Evolutionary conservation across 192 early-diverging fungal genomes (phyloP).

Genomic region (Linnemannia exigua): DNA sequence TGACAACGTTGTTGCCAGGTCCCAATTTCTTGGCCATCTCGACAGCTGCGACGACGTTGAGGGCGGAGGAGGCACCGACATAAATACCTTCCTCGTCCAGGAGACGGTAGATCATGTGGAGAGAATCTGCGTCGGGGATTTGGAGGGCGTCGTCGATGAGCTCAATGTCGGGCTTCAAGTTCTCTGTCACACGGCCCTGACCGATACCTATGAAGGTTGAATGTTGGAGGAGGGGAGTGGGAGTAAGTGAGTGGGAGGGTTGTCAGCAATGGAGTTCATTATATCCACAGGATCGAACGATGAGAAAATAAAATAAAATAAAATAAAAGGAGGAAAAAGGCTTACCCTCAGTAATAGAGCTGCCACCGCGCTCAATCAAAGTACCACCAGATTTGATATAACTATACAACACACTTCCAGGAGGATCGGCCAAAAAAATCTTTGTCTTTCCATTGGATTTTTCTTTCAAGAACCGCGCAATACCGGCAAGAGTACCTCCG

Average conservation of each 20-base stretch:
- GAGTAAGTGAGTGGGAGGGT: background rate
- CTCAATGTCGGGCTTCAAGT: slow-evolving; percentile 84
- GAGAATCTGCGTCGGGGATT: slow-evolving; percentile 85
- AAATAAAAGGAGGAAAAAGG: background rate
- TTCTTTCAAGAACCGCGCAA: slow-evolving; percentile 86
- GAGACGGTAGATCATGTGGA: slow-evolving; percentile 90
- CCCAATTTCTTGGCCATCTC: slow-evolving; percentile 91
- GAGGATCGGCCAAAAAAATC: slow-evolving; percentile 91
- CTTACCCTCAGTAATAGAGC: slow-evolving; percentile 92
- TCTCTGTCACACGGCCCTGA: slow-evolving; percentile 94
- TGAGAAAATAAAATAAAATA: background rate
- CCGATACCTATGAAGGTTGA: slow-evolving; percentile 74
- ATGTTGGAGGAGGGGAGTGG: background rate
- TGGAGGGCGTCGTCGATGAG: slow-evolving; percentile 87
- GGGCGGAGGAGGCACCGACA: slow-evolving; percentile 90
- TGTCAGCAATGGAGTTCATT: background rate
- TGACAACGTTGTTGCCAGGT: slow-evolving; percentile 85
- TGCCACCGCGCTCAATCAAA: slow-evolving; percentile 78
- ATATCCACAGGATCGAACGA: background rate
- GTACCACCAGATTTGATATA: slow-evolving; percentile 81
- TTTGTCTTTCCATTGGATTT: slow-evolving; percentile 76
- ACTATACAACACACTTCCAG: slow-evolving; percentile 91
- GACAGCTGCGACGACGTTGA: slow-evolving; percentile 94
- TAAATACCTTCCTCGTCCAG: slow-evolving; percentile 96
- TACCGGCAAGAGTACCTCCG: slow-evolving; percentile 92